Evolutionary conservation across 2,329 filamentous ascomycete genomes (phyloP), one percentile per base, ranked within the genome.

Genomic region (Raffaelea deltoideospora): DNA sequence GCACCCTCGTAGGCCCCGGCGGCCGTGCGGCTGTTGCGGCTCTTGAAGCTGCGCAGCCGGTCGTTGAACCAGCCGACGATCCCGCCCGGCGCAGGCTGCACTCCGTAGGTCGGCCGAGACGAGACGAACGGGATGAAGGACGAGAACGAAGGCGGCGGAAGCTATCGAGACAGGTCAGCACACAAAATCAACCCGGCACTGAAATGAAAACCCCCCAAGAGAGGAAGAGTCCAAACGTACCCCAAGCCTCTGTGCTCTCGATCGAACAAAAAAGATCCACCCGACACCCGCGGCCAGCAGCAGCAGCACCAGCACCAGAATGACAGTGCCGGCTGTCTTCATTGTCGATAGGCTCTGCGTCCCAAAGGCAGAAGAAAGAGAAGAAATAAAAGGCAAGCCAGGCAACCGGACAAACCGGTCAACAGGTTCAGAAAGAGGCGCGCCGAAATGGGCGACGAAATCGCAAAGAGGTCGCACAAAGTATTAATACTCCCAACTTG

Each of bases 1-100:
- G 54, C 7, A 59, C 65, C 63, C 46, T 86, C 81, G 61, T 85
- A 86, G 33, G 78, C 77, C 45, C 80, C 82, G 2, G 69, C 63
- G 0, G 79, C 79, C 28, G 72, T 74, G 37, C 76, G 71, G 45
- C 65, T 71, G 53, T 75, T 74, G 48, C 73, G 37, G 27, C 24
- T 64, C 54, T 76, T 75, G 52, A 88, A 61, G 26, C 65, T 62
- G 50, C 64, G 62, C 43, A 81, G 52, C 46, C 76, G 74, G 52
- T 79, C 71, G 50, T 71, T 73, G 56, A 90, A 53, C 81, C 82
- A 90, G 52, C 78, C 79, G 41, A 71, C 54, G 41, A 86, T 57
- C 47, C 82, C 79, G 45, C 72, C 67, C 8, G 71, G 50, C 43
- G 75, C 56, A 47, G 76, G 53, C 55, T 68, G 47, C 53, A 70